Evolutionary conservation across 1,139 yeast species (phyloP).

Genomic region (Meyerozyma sp.): DNA sequence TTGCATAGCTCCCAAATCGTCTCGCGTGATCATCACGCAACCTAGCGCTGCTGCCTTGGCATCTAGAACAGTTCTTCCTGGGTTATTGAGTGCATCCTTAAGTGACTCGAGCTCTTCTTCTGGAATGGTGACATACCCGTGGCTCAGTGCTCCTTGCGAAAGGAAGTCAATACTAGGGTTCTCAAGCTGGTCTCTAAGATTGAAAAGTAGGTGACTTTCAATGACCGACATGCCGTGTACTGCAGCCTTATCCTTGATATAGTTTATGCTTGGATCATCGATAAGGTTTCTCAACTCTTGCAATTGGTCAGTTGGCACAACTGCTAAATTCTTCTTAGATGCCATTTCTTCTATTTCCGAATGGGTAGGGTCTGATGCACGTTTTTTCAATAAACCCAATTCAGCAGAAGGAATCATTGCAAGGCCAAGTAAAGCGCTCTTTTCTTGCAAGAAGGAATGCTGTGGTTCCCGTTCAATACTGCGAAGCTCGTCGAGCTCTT

Average conservation of each 20-base stretch:
- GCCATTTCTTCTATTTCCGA: neutral
- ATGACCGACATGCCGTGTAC: slow-evolving; percentile 17
- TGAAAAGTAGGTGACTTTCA: slow-evolving; percentile 12
- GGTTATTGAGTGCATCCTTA: neutral
- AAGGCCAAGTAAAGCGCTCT: neutral
- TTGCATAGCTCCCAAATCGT: neutral
- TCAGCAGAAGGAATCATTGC: neutral
- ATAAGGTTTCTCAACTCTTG: slow-evolving; percentile 5
- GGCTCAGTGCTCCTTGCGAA: neutral
- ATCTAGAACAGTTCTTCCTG: neutral
- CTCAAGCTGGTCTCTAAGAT: slow-evolving; percentile 10
- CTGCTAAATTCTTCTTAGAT: slow-evolving; percentile 8
- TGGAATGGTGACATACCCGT: slow-evolving; percentile 1
- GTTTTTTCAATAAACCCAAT: neutral
- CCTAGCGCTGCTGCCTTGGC: neutral
- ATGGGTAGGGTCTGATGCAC: neutral
- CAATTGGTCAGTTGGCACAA: neutral
- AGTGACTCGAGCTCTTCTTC: slow-evolving; percentile 3
- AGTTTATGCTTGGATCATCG: slow-evolving; percentile 15
- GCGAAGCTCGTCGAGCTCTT: slow-evolving; percentile 14
- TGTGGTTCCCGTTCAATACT: neutral
- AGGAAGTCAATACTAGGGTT: neutral
- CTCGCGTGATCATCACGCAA: neutral
- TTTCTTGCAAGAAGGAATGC: neutral
- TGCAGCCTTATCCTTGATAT: slow-evolving; percentile 17